Conservation (phyloP, 257 asterid genomes). For the Prunella vulgaris region DNA sequence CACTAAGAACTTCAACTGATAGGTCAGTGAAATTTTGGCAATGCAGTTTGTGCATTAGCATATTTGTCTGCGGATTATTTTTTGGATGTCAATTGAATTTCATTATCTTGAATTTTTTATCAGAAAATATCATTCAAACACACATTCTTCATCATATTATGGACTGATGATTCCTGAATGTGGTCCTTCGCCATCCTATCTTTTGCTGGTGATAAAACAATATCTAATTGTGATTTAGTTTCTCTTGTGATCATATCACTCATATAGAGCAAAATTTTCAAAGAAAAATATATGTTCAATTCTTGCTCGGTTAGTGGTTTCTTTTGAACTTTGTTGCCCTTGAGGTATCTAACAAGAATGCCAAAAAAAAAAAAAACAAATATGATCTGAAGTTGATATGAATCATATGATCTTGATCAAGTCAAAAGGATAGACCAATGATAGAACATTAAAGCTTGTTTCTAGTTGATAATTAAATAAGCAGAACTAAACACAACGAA, state of each 20-base stretch:
- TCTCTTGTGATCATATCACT: not conserved
- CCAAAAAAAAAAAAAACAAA: not conserved
- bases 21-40: conserved; percentile 7
- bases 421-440: not conserved
- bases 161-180: not conserved
- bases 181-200: not conserved
- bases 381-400: not conserved
- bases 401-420: not conserved
- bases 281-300: not conserved
- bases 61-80: not conserved
- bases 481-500: not conserved
- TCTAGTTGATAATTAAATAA: not conserved
- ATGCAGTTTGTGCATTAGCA: not conserved
- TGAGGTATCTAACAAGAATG: not conserved
- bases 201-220: not conserved
- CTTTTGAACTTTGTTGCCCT: not conserved
- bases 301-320: not conserved
- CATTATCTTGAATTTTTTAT: not conserved
- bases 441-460: not conserved
- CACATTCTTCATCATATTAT: not conserved
- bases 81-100: not conserved
- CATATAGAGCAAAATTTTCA: not conserved
- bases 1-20: not conserved
- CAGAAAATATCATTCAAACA: not conserved
- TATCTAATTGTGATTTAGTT: not conserved